These are phyloP conservation scores for Stephania cephalantha DNA, from an alignment of 164 flowering plant species.

Conservation along the genomic window DNA sequence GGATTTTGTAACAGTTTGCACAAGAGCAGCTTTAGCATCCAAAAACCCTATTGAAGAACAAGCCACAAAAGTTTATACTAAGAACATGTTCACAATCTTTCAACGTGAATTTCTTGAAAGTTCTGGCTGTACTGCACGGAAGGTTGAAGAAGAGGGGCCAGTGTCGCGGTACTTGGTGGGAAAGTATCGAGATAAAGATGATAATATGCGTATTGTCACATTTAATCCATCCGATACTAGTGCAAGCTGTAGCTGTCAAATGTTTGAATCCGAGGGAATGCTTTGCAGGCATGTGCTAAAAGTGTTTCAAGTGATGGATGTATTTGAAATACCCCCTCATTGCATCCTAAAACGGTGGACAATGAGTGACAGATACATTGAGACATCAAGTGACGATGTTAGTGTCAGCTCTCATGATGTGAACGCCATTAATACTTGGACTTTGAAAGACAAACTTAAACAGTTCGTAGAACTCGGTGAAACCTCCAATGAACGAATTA, in stretches of 20 bases:
- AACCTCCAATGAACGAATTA: constrained; percentile 11
- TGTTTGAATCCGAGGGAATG: constrained; percentile 24
- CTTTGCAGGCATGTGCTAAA: constrained; percentile 20
- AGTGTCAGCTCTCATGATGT: constrained; percentile 10
- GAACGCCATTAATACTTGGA: background rate
- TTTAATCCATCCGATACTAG: constrained; percentile 11
- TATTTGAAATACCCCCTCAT: constrained; percentile 19
- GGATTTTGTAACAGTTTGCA: constrained; percentile 16
- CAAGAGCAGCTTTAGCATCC: constrained; percentile 14
- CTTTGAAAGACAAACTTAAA: constrained; percentile 15
- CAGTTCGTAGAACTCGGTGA: constrained; percentile 16
- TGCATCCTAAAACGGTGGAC: constrained; percentile 25
- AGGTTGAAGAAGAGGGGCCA: constrained; percentile 6
- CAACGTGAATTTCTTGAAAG: constrained; percentile 17
- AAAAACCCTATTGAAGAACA: constrained; percentile 22
- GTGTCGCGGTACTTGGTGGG: constrained; percentile 16
- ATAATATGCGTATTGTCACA: constrained; percentile 11
- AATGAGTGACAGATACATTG: constrained; percentile 15
- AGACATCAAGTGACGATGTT: constrained; percentile 9
- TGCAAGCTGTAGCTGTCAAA: constrained; percentile 22
- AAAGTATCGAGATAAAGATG: constrained; percentile 17
- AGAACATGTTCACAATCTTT: constrained; percentile 14
- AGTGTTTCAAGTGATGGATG: constrained; percentile 20
- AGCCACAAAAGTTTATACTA: constrained; percentile 19
- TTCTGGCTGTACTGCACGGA: constrained; percentile 13